Base-by-base conservation (phyloP, 305 asterid genomes). In the Rubia occidens region DNA sequence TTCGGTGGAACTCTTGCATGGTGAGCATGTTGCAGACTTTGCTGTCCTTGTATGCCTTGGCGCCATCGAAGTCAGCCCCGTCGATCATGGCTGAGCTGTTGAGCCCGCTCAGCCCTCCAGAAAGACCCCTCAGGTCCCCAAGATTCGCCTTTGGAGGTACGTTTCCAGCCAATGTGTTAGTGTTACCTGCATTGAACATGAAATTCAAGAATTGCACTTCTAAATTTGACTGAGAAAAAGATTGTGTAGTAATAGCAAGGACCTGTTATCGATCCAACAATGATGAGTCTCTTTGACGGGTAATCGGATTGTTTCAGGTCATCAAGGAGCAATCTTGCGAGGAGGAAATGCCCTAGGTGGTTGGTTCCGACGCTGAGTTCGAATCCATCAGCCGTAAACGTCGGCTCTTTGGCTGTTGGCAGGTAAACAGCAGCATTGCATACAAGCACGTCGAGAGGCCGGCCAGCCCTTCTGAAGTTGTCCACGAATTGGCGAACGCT, bases 201-300 rank as follows among this genome's bases (percentile, higher is more conserved):
- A 64, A 14, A 43, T 37, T 8, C 11, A 14, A n/a, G 32, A 24
- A 54, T 24, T n/a, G 32, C 11, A 5, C 40, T 13, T 63, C 74
- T 42, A 42, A 42, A 42, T 42, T 7, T 42, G 45, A 42, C 11
- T 42, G 11, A 7, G 4, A 2, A 42, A 32, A 32, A 32, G 4
- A 32, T 1, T 32, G 37, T 32, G 37, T 4, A 2, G 37, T 32
- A 1, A 1, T 32, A 32, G 40, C 56, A 43, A 20, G 42, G 82
- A 93, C 98, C 98, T 80, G 98, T 93, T 4, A 93, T 93, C 67
- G 98, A 93, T 60, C 98, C 98, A 39, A 90, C 98, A 56, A 93
- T 93, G 39, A 93, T 93, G 72, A 85, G 93, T 24, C 98, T 91
- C 76, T 76, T 90, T 44, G 75, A 85, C 3, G 92, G 86, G 71